Base-by-base conservation (phyloP, 352 stramenopile genomes). In the Globisporangium perplexum region DNA sequence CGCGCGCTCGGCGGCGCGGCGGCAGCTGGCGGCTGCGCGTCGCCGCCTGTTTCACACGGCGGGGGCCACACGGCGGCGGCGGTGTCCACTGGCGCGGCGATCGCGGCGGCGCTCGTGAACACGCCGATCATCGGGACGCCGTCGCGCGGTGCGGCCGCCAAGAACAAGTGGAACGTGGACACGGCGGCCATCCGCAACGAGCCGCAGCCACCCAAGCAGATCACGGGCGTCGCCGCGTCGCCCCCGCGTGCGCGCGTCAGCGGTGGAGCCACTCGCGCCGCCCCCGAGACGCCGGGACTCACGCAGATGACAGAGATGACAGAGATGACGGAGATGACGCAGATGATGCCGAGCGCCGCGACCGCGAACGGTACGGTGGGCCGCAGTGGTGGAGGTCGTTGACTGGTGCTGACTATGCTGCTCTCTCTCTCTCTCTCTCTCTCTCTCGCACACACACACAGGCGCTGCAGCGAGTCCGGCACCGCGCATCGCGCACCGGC, bases 131-230 rank as follows among this genome's bases (percentile, higher is more conserved):
- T 35, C 17, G 23, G 38, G 26, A 71, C 36, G 44, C 42, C 54
- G 11, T 58, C 59, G 1, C 63, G 79, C 52, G 74, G 74, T 0
- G 59, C 66, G 17, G 78, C 83, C 28, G 74, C 54, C 23, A 85
- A 74, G 46, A 69, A 64, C 59, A 90, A 90, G 60, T 90, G 80
- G 80, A 65, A 83, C 38, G 80, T 90, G 57, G 69, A 90, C 53
- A 88, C 80, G 22, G 57, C 71, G 12, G 73, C 68, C 39, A 77
- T 90, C 38, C 62, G 68, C 42, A 77, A 83, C 10, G 69, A 90
- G 57, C 66, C 70, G 22, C 69, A 66, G 23, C 55, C 62, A 50
- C 64, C 60, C 12, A 55, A 62, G 47, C 39, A 41, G 31, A n/a
- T 52, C 42, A 57, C 48, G 0, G 56, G 56, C 42, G 18, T 57